Evolutionary conservation across 768 basidiomycete species (phyloP).

Genomic region (Chiua virens): DNA sequence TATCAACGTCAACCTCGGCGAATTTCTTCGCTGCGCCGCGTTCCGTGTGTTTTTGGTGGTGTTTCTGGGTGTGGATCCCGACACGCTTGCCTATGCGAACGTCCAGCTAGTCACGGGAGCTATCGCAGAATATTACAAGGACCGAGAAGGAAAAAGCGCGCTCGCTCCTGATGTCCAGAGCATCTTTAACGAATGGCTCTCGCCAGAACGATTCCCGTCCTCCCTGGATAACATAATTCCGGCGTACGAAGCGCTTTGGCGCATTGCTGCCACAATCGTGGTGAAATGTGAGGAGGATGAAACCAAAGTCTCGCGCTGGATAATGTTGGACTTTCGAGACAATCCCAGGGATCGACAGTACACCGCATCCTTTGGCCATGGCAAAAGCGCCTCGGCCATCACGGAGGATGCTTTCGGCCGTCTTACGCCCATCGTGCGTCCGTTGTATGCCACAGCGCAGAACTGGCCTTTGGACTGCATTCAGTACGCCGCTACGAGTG

Average conservation of each 20-base stretch:
- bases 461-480: slow-evolving; percentile 17
- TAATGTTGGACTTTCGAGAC: slow-evolving; percentile 40
- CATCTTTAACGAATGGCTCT: slow-evolving; percentile 42
- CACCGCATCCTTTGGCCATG: slow-evolving; percentile 1
- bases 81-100: slow-evolving; percentile 23
- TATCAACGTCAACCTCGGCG: slow-evolving; percentile 32
- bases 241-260: slow-evolving; percentile 63
- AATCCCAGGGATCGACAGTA: slow-evolving; percentile 30
- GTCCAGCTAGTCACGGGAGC: slow-evolving; percentile 37
- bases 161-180: slow-evolving; percentile 36
- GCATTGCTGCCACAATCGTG: slow-evolving; percentile 51
- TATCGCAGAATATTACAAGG: slow-evolving; percentile 48
- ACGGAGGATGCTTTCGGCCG: slow-evolving; percentile 16
- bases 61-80: slow-evolving; percentile 37
- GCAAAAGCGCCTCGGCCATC: slow-evolving; percentile 20
- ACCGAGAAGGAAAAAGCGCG: slow-evolving; percentile 9
- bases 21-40: slow-evolving; percentile 44
- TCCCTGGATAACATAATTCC: slow-evolving; percentile 57
- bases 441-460: not conserved
- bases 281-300: slow-evolving; percentile 30
- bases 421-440: slow-evolving; percentile 18
- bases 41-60: slow-evolving; percentile 43
- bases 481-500: slow-evolving; percentile 21
- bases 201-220: slow-evolving; percentile 15
- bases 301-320: slow-evolving; percentile 13